These are phyloP conservation scores for Alnus glutinosa DNA, from an alignment of 306 rosid genomes.

Conservation along the genomic window DNA sequence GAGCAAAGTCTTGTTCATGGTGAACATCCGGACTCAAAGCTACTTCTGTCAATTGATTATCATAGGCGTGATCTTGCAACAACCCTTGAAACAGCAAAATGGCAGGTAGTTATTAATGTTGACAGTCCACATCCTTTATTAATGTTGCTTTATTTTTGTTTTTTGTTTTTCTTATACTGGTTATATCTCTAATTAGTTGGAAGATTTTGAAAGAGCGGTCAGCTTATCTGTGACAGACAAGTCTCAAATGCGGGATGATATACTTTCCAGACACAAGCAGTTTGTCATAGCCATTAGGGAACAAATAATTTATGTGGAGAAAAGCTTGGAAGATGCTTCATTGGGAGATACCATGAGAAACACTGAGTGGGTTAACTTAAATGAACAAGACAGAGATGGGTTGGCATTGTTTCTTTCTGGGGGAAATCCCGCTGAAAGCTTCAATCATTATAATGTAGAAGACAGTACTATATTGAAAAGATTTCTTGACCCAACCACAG, in stretches of 20 bases:
- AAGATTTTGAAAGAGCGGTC: slow-evolving; percentile 48
- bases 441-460: slow-evolving; percentile 18
- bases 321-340: slow-evolving; percentile 28
- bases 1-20: slow-evolving; percentile 34
- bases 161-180: background rate
- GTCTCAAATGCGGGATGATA: slow-evolving; percentile 31
- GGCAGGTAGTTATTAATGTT: slow-evolving; percentile 34
- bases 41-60: slow-evolving; percentile 26
- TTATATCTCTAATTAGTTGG: slow-evolving; percentile 35
- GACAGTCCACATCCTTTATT: background rate
- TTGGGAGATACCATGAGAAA: slow-evolving; percentile 25
- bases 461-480: slow-evolving; percentile 27
- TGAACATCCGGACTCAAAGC: slow-evolving; percentile 30
- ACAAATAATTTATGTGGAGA: slow-evolving; percentile 37
- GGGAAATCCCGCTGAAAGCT: slow-evolving; percentile 18
- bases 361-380: slow-evolving; percentile 28
- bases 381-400: slow-evolving; percentile 43
- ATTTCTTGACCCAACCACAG: slow-evolving; percentile 33
- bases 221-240: slow-evolving; percentile 22
- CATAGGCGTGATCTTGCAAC: slow-evolving; percentile 49
- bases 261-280: slow-evolving; percentile 34
- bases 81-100: slow-evolving; percentile 37
- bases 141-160: background rate
- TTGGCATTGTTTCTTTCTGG: slow-evolving; percentile 45
- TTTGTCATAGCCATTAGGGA: slow-evolving; percentile 42